Percentiles rank a stretch among this genome's conserved stretches.
phyloP scores from a whole-genome alignment of 768 basidiomycete species.

The Termitomyces sp. region DNA sequence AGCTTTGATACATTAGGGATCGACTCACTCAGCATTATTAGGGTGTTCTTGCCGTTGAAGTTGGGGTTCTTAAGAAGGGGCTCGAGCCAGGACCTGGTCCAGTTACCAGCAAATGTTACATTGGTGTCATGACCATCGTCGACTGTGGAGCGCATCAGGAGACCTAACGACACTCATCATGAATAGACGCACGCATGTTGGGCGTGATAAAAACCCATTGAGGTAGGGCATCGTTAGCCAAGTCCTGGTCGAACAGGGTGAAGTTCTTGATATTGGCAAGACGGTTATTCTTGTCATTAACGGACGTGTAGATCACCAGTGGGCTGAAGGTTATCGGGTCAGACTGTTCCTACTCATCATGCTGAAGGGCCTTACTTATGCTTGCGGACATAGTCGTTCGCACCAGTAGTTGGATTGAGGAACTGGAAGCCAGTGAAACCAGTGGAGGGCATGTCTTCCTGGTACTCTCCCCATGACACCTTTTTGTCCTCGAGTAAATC shows the following conservation, averaged over 20 bases:
- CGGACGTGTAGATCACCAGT: slow-evolving; percentile 44
- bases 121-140: slow-evolving; percentile 62
- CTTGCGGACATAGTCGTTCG: slow-evolving; percentile 25
- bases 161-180: background rate
- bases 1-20: slow-evolving; percentile 12
- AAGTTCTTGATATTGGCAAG: slow-evolving; percentile 48
- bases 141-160: slow-evolving; percentile 12
- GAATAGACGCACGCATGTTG: slow-evolving; percentile 32
- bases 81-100: slow-evolving; percentile 44
- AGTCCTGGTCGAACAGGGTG: slow-evolving; percentile 56
- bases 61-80: slow-evolving; percentile 43
- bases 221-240: slow-evolving; percentile 42
- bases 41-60: slow-evolving; percentile 51
- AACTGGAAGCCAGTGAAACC: slow-evolving; percentile 40
- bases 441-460: slow-evolving; percentile 52
- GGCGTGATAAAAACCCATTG: slow-evolving; percentile 64
- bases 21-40: slow-evolving; percentile 49
- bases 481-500: slow-evolving; percentile 56
- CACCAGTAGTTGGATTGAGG: slow-evolving; percentile 10
- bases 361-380: slow-evolving; percentile 19
- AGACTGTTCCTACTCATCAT: background rate
- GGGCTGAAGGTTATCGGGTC: slow-evolving; percentile 24
- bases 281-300: slow-evolving; percentile 38
- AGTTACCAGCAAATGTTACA: slow-evolving; percentile 39
- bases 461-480: slow-evolving; percentile 58